These are phyloP conservation scores for Saccharomycopsis babjevae DNA, from an alignment of 805 yeast genomes.

Conservation along the genomic window DNA sequence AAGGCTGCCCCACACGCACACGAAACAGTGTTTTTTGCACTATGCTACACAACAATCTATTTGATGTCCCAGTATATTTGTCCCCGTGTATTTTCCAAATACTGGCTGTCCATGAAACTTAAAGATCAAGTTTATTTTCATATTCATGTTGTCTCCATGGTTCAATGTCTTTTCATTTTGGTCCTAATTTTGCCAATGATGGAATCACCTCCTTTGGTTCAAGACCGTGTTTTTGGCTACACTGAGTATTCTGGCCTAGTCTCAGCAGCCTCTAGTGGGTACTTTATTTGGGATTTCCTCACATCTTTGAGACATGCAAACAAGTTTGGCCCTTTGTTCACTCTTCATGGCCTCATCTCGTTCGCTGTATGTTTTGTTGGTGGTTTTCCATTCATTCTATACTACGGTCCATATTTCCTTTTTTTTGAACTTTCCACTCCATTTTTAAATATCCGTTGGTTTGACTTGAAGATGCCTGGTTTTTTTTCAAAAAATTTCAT, in stretches of 20 bases:
- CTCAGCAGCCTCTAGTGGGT: constrained; percentile 59
- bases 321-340: constrained; percentile 55
- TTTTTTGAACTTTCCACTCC: constrained; percentile 83
- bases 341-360: constrained; percentile 74
- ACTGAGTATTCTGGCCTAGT: constrained; percentile 64
- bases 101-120: constrained; percentile 21
- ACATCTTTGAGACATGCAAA: constrained; percentile 51
- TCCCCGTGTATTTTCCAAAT: constrained; percentile 20
- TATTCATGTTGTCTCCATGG: constrained; percentile 78
- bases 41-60: constrained; percentile 25
- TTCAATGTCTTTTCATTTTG: constrained; percentile 66
- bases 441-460: constrained; percentile 84
- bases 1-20: constrained; percentile 24
- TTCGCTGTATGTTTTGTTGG: constrained; percentile 58
- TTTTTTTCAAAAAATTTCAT: constrained; percentile 42
- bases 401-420: constrained; percentile 69
- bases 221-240: constrained; percentile 49
- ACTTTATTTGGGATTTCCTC: constrained; percentile 74
- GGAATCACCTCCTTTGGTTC: constrained; percentile 35
- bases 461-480: constrained; percentile 59
- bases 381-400: constrained; percentile 60
- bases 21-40: constrained; percentile 23
- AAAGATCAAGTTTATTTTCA: constrained; percentile 61
- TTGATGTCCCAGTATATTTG: constrained; percentile 19
- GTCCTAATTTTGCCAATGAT: constrained; percentile 50